Conservation (phyloP, 805 yeast species). For the Myxozyma mucilagina region DNA sequence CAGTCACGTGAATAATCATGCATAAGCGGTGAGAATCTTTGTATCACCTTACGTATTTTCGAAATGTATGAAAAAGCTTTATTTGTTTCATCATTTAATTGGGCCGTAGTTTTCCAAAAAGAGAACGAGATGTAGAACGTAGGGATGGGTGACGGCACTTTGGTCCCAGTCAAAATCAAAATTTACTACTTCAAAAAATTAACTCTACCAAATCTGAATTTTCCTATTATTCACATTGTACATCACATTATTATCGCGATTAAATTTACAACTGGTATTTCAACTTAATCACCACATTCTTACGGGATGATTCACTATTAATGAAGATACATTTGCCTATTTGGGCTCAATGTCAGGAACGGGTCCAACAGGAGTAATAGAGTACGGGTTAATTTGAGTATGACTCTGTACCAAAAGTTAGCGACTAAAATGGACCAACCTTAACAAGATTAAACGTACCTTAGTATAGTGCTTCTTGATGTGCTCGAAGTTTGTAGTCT, state of each 20-base stretch:
- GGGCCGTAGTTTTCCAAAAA: background rate
- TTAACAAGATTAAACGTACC: slow-evolving; percentile 5
- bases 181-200: background rate
- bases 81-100: background rate
- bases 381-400: slow-evolving; percentile 71
- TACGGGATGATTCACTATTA: background rate
- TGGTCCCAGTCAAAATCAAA: background rate
- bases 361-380: slow-evolving; percentile 89
- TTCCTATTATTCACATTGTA: too few species aligned
- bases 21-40: too few species aligned
- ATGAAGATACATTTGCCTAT: background rate
- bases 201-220: too few species aligned
- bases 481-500: slow-evolving; percentile 84
- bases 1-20: too few species aligned
- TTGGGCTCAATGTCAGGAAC: slow-evolving; percentile 65
- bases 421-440: background rate
- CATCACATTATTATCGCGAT: too few species aligned
- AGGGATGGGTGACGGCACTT: background rate
- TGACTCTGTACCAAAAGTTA: slow-evolving; percentile 52
- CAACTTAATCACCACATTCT: background rate
- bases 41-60: too few species aligned
- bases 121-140: background rate
- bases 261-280: too few species aligned
- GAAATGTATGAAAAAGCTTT: too few species aligned
- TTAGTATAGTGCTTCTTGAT: slow-evolving; percentile 89